Base-by-base conservation (phyloP, 768 basidiomycete genomes). In the Pleurotus salmoneostramineus region DNA sequence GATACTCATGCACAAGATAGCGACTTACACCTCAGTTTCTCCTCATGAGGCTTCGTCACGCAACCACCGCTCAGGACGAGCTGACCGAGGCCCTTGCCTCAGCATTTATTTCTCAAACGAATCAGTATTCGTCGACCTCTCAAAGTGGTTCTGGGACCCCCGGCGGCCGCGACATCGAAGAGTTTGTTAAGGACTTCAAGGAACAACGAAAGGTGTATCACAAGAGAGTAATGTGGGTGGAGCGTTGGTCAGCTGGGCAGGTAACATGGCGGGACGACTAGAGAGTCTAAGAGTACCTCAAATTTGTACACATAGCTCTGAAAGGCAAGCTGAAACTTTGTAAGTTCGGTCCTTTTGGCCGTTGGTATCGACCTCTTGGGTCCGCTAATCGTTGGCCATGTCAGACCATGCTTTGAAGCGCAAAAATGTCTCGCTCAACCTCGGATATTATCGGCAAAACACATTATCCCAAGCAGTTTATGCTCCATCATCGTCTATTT, bases 131-230 rank as follows among this genome's bases (percentile, higher is more conserved):
- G 15, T 62, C 71, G 15, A 69, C 60, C 52, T 61, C 54, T 4
- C 27, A 59, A 7, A 51, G 49, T 31, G 69, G 64, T 7, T 65
- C 74, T 6, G 74, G 71, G 14, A 75, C 74, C 21, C 71, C 77
- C 8, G 69, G 70, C 42, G 74, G 74, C 33, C 77, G 77, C 62
- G 90, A 91, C 35, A 81, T 95, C 21, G 95, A 97, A 59, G 84
- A 88, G 45, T 98, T 98, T 62, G 83, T 97, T 54, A 86, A 78
- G 64, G 85, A 93, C 63, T 97, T 95, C 74, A 92, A 88, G 66
- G 93, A 94, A 52, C 69, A 85, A 42, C 75, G 96, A 62, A 95
- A 93, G 73, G 79, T 81, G n/a, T 98, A 94, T 71, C 95, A 98
- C 70, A 97, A 96, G 72, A 80, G 95, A 14, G 87, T 86, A 2